These are phyloP conservation scores for Nakataea oryzae DNA, from an alignment of 2,329 filamentous ascomycete genomes.

Conservation along the genomic window DNA sequence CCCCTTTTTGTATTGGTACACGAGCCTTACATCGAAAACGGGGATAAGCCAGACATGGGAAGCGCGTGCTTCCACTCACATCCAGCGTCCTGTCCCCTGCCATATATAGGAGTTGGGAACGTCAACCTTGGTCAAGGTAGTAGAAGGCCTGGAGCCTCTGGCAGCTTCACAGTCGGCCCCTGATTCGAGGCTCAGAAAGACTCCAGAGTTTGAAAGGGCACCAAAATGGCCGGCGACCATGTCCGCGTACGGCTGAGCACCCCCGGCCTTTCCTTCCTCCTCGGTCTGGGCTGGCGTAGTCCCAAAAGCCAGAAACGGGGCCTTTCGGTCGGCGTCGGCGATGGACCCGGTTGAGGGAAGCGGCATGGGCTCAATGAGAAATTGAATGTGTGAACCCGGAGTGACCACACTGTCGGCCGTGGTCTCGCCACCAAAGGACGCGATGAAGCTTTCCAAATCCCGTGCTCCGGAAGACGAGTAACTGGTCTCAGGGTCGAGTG, in stretches of 20 bases:
- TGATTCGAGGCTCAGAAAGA: constrained; percentile 33
- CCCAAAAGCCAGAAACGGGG: constrained; percentile 8
- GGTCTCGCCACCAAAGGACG: constrained; percentile 28
- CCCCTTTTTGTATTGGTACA: too few relatives aligned
- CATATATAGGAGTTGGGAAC: constrained; percentile 28
- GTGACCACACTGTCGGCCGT: constrained; percentile 44
- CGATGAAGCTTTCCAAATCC: constrained; percentile 42
- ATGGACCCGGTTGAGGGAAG: neutral
- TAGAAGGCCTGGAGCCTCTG: neutral
- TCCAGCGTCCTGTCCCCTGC: constrained; percentile 5
- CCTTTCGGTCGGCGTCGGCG: neutral
- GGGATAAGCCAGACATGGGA: too few relatives aligned
- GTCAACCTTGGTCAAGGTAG: constrained; percentile 32
- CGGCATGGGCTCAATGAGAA: constrained; percentile 34
- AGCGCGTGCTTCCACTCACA: neutral
- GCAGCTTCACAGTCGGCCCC: constrained; percentile 4
- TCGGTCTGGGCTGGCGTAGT: constrained; percentile 3
- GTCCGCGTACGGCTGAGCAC: neutral
- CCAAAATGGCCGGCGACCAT: constrained; percentile 42
- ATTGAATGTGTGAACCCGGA: constrained; percentile 56
- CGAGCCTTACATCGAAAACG: too few relatives aligned
- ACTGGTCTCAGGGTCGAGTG: constrained; percentile 59
- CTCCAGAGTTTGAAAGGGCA: constrained; percentile 48
- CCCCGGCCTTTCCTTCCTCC: neutral
- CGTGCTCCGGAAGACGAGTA: constrained; percentile 39